A percentile compares a stretch with the other conserved stretches of the same genome.
These are phyloP conservation scores for Myxozyma neotropica DNA, from an alignment of 805 yeast genomes.

Conservation along the genomic window DNA sequence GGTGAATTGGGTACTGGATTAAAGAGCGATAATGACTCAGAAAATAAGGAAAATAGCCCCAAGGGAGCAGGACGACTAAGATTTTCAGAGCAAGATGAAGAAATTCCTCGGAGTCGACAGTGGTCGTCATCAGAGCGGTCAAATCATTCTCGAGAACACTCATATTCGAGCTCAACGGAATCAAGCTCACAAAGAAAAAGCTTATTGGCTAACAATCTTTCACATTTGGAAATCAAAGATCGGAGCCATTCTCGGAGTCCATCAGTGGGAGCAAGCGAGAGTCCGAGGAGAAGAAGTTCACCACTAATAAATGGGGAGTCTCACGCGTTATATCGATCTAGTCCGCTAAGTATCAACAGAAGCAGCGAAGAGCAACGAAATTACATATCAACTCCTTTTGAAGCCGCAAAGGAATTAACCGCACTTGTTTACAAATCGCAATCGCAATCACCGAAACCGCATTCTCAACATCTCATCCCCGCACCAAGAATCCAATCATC, in stretches of 20 bases:
- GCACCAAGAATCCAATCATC: background rate
- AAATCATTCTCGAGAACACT: background rate
- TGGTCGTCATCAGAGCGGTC: slow-evolving; percentile 7
- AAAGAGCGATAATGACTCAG: background rate
- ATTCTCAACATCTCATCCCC: background rate
- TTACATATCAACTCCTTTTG: background rate
- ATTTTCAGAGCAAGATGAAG: slow-evolving; percentile 31
- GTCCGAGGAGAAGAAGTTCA: background rate
- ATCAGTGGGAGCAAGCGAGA: background rate
- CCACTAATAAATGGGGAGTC: background rate
- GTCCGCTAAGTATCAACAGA: background rate
- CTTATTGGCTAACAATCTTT: background rate
- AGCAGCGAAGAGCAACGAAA: background rate
- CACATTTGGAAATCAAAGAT: background rate
- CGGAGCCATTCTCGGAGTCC: background rate
- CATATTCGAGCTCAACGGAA: background rate
- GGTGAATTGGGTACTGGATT: background rate
- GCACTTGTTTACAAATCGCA: background rate
- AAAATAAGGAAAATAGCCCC: background rate
- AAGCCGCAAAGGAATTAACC: slow-evolving; percentile 5
- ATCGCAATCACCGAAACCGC: background rate
- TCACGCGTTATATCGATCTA: background rate
- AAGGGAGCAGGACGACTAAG: slow-evolving; percentile 5
- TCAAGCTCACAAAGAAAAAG: slow-evolving; percentile 1
- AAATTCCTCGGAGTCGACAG: slow-evolving; percentile 36